Percentiles rank a stretch among this genome's conserved stretches.
phyloP scores from a whole-genome alignment of 441 rosid genomes.

The Gossypium gossypioides region DNA sequence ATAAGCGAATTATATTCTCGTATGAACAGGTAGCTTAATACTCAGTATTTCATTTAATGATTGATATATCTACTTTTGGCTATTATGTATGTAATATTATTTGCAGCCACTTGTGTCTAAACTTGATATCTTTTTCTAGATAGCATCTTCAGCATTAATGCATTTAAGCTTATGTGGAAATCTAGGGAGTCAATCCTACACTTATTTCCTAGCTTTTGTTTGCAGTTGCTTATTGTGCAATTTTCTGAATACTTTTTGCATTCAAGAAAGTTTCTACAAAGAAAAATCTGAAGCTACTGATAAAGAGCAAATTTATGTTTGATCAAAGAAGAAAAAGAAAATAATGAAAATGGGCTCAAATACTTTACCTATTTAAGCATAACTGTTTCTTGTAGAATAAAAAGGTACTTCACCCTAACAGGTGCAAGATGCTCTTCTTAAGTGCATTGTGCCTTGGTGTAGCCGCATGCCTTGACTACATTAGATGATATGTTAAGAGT shows the following conservation, averaged over 20 bases:
- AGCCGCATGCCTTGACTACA: not conserved
- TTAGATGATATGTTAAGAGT: not conserved
- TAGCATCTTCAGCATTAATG: not conserved
- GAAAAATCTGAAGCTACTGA: not conserved
- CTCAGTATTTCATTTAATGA: not conserved
- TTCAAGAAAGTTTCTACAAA: not conserved
- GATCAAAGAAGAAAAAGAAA: not conserved
- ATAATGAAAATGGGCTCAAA: not conserved
- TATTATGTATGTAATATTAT: not conserved
- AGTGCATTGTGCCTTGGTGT: not conserved
- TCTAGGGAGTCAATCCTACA: not conserved
- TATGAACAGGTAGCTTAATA: slow-evolving; percentile 69
- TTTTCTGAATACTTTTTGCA: not conserved
- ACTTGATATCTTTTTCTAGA: not conserved
- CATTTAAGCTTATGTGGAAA: not conserved
- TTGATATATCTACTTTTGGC: not conserved
- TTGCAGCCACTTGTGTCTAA: not conserved
- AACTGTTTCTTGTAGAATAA: not conserved
- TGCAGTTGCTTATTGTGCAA: not conserved
- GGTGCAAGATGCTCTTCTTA: not conserved
- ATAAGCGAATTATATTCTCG: slow-evolving; percentile 73
- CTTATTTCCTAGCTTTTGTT: not conserved
- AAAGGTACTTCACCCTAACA: not conserved
- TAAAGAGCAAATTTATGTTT: not conserved
- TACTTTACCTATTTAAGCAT: not conserved